A percentile compares a stretch with the other conserved stretches of the same genome.
Conservation (phyloP, 495 filamentous ascomycete genomes). For the Rhypophila decipiens region DNA sequence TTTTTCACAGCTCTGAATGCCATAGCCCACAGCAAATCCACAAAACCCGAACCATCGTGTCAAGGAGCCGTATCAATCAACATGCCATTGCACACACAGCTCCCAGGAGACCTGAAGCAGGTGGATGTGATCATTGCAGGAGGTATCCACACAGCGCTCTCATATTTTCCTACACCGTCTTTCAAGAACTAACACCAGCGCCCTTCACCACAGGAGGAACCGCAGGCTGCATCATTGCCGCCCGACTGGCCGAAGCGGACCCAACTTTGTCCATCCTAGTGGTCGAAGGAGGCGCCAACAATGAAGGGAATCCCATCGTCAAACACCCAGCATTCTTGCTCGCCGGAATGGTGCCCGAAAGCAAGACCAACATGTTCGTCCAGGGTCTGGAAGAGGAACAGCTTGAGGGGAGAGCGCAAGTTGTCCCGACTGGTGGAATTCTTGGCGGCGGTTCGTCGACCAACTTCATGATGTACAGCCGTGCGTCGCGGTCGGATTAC, state of each 20-base stretch:
- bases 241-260: slow-evolving; percentile 43
- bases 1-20: too few relatives aligned
- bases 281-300: slow-evolving; percentile 40
- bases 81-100: slow-evolving; percentile 26
- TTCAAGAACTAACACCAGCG: slow-evolving; percentile 9
- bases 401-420: slow-evolving; percentile 37
- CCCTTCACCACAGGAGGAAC: slow-evolving; percentile 27
- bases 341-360: slow-evolving; percentile 23
- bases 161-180: not conserved
- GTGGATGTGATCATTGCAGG: slow-evolving; percentile 32
- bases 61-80: too few relatives aligned
- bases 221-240: slow-evolving; percentile 39
- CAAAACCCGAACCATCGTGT: too few relatives aligned
- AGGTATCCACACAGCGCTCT: too few relatives aligned
- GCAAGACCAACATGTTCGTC: slow-evolving; percentile 30
- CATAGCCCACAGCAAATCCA: too few relatives aligned
- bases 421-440: slow-evolving; percentile 46
- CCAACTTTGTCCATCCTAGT: slow-evolving; percentile 44
- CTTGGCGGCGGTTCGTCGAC: slow-evolving; percentile 56
- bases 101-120: slow-evolving; percentile 24
- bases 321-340: slow-evolving; percentile 34
- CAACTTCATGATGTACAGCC: slow-evolving; percentile 51
- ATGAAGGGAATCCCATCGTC: slow-evolving; percentile 40
- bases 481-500: slow-evolving; percentile 37
- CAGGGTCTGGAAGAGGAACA: slow-evolving; percentile 25